phyloP scores from a whole-genome alignment of 2,329 filamentous ascomycete genomes.

The Periconia macrospinosa region DNA sequence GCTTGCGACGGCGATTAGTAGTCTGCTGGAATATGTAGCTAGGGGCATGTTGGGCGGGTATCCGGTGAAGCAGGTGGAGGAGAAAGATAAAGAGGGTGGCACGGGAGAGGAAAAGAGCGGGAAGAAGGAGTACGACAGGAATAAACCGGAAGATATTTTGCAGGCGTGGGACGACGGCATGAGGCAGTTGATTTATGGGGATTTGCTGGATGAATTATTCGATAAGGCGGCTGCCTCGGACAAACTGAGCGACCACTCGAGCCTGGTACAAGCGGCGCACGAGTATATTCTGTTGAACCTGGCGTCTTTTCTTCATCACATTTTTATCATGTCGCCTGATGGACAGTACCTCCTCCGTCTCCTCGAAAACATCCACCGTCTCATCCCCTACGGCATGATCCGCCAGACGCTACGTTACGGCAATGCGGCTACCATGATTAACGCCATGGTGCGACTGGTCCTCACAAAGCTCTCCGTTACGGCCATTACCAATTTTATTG shows the following conservation, averaged over 20 bases:
- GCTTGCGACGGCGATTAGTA: slow-evolving; percentile 70
- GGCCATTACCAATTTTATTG: slow-evolving; percentile 77
- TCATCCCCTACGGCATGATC: slow-evolving; percentile 72
- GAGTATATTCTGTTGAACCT: slow-evolving; percentile 72
- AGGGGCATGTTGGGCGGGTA: slow-evolving; percentile 68
- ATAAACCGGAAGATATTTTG: slow-evolving; percentile 62
- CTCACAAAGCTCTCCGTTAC: slow-evolving; percentile 77
- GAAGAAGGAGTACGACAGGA: slow-evolving; percentile 57
- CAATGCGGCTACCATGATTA: slow-evolving; percentile 82
- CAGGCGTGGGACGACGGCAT: slow-evolving; percentile 69
- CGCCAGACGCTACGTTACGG: slow-evolving; percentile 74
- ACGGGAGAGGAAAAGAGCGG: neutral
- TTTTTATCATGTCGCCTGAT: slow-evolving; percentile 72
- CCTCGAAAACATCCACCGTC: slow-evolving; percentile 68
- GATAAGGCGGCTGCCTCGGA: slow-evolving; percentile 62
- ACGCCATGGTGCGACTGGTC: slow-evolving; percentile 70
- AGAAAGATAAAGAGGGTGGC: slow-evolving; percentile 5
- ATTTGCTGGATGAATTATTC: slow-evolving; percentile 67
- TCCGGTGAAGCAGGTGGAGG: slow-evolving; percentile 42
- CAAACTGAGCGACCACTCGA: slow-evolving; percentile 65
- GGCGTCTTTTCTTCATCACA: slow-evolving; percentile 73
- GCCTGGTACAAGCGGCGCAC: slow-evolving; percentile 64
- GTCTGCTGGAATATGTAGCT: slow-evolving; percentile 69
- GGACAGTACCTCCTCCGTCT: slow-evolving; percentile 74
- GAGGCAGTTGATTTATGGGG: slow-evolving; percentile 68